Percentiles rank a stretch among this genome's conserved stretches.
Evolutionary conservation across 768 basidiomycete species (phyloP).

Genomic region (Pisolithus tinctorius): DNA sequence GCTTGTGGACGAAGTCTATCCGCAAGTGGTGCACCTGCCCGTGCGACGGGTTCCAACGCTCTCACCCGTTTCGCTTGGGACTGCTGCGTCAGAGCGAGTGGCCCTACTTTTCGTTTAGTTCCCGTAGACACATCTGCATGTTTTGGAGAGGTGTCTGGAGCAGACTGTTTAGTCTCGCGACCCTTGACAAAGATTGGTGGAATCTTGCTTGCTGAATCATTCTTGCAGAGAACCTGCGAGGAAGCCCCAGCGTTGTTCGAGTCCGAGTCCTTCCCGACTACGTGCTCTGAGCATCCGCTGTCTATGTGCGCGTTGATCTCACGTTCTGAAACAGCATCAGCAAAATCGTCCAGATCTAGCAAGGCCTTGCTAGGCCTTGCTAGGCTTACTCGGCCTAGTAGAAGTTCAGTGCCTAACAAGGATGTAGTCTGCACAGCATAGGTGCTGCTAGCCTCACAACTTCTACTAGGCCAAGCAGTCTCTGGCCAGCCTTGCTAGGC

Average conservation of each 20-base stretch:
- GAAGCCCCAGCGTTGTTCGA: neutral
- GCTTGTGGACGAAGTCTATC: slow-evolving; percentile 63
- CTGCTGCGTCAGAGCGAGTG: slow-evolving; percentile 6
- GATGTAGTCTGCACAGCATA: too few relatives aligned
- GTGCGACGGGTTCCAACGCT: slow-evolving; percentile 16
- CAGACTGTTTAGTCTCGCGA: slow-evolving; percentile 8
- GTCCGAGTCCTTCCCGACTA: slow-evolving; percentile 4
- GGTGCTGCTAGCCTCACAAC: too few relatives aligned
- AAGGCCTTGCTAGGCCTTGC: too few relatives aligned
- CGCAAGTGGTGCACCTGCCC: slow-evolving; percentile 51
- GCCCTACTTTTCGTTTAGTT: slow-evolving; percentile 25
- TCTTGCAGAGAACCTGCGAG: slow-evolving; percentile 5
- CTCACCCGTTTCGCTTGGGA: slow-evolving; percentile 17
- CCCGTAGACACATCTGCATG: slow-evolving; percentile 1
- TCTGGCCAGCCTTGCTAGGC: too few relatives aligned
- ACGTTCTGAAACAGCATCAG: slow-evolving; percentile 33
- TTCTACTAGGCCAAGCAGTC: too few relatives aligned
- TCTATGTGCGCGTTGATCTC: slow-evolving; percentile 51
- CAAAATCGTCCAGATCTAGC: too few relatives aligned
- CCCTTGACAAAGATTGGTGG: slow-evolving; percentile 38
- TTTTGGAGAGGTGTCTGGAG: slow-evolving; percentile 11
- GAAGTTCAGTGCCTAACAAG: too few relatives aligned
- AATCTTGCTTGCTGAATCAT: slow-evolving; percentile 21
- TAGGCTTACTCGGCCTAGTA: too few relatives aligned
- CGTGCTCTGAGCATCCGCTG: slow-evolving; percentile 31